These are phyloP conservation scores for Xylariales sp. DNA, from an alignment of 2,329 filamentous ascomycete genomes.

Conservation along the genomic window DNA sequence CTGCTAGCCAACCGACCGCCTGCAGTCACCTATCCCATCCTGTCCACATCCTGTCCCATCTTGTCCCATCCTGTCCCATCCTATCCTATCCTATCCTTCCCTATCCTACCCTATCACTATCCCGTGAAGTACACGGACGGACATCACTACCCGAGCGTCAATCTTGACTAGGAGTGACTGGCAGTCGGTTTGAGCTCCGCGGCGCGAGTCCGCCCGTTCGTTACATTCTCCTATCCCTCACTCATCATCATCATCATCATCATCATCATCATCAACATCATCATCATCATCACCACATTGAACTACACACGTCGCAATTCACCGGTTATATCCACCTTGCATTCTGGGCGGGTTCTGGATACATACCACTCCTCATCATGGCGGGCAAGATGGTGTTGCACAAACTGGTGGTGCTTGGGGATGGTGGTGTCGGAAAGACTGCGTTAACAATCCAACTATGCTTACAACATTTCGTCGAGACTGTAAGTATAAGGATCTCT, in stretches of 20 bases:
- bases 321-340: no score
- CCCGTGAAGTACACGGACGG: slow-evolving; percentile 1
- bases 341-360: no score
- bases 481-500: slow-evolving; percentile 54
- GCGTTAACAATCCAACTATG: slow-evolving; percentile 95
- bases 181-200: neutral
- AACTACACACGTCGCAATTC: no score
- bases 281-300: neutral
- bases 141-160: slow-evolving; percentile 3
- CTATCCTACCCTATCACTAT: neutral
- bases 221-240: neutral
- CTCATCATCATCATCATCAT: neutral
- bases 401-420: slow-evolving; percentile 91
- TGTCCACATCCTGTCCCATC: neutral
- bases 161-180: neutral
- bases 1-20: neutral
- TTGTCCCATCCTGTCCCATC: neutral
- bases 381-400: slow-evolving; percentile 93
- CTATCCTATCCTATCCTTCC: neutral
- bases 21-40: neutral
- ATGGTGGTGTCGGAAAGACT: slow-evolving; percentile 92
- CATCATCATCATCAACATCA: neutral
- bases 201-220: neutral
- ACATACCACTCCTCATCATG: slow-evolving; percentile 49
- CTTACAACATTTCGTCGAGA: slow-evolving; percentile 97